Base-by-base conservation (phyloP, 1,284 basidiomycete genomes). In the Malassezia yamatoensis region DNA sequence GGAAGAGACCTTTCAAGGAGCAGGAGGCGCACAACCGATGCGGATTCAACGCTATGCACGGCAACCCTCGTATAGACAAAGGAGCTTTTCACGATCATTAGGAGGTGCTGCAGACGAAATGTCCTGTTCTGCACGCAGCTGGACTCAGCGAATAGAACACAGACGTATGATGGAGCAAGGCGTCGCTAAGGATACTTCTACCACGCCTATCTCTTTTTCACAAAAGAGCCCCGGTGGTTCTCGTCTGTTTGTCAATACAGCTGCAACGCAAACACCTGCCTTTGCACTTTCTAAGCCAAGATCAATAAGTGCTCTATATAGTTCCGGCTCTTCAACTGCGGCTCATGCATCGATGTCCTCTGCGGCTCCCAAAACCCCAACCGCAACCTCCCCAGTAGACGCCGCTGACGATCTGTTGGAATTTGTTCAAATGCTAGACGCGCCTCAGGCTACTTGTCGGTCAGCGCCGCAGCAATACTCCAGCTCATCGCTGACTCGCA, bases 361-460 rank as follows among this genome's bases (percentile, higher is more conserved):
- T 7, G 24, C 24, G 7, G 24, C 24, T 29, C 24, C 24, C 24
- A 29, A 29, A 7, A 29, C 24, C 24, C 24, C 24, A 29, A 29
- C 51, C 6, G 42, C 33, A 9, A n/a, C 41, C n/a, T 29, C 50
- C 1, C 29, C 41, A 11, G 12, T 6, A 29, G 18, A 35, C 5
- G n/a, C 38, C 3, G 38, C 38, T n/a, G 49, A 52, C 43, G 54
- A 57, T 32, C 32, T 50, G 18, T 16, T 48, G 8, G 54, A 51
- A n/a, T 41, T 57, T 13, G 49, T 57, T 20, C 37, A 38, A 20
- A 57, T 57, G 54, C 50, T 57, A 36, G 54, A 57, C 10, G 41
- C 54, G 24, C 38, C 49, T 18, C 41, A 13, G n/a, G 33, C 46
- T 3, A 32, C 43, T 29, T 32, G 43, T 41, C 16, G 21, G 9